Base-by-base conservation (phyloP, 2,329 filamentous ascomycete species). In the Paracorniculantispora psalliotae region DNA sequence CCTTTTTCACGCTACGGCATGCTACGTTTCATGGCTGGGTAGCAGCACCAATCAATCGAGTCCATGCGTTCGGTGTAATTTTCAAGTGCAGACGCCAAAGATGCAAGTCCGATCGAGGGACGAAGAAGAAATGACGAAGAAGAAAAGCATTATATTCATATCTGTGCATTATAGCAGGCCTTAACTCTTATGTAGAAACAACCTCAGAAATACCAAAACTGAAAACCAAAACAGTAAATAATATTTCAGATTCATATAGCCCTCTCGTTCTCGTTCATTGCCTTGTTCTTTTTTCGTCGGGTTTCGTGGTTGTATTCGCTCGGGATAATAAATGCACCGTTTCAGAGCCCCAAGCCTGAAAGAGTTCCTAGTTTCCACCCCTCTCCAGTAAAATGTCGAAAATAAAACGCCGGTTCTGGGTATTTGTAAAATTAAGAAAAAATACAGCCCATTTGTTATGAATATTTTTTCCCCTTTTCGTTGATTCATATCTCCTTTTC, bases 351-450 rank as follows among this genome's bases (percentile, higher is more conserved):
- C 44, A 49, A 49, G 33, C 19, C 23, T 30, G 33, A 37, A 26
- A 37, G 28, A n/a, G 25, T 46, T 12, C 9, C 21, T 23, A 5
- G 12, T 37, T 37, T 9, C n/a, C n/a, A n/a, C 49, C 52, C 28
- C 28, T 44, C 26, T 19, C 15, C 21, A 46, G 19, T 17, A 13
- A 54, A n/a, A 19, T 19, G 35, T 41, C 21, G 30, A 49, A 30
- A 37, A 50, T 33, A 33, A 49, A 49, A 57, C 54, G 54, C 54
- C 54, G 17, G 44, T 57, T 33, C 44, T 57, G 54, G 54, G 54
- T 49, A 57, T 49, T 57, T 49, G 54, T 49, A 49, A 41, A 30
- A 49, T n/a, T n/a, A n/a, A n/a, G n/a, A 57, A 57, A 57, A 37
- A 25, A 55, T 55, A 57, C 54, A 57, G 44, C 54, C 44, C 54